Evolutionary conservation across 306 rosid species (phyloP), one percentile per base, ranked within the genome.

Genomic region (Rosa lucieae): DNA sequence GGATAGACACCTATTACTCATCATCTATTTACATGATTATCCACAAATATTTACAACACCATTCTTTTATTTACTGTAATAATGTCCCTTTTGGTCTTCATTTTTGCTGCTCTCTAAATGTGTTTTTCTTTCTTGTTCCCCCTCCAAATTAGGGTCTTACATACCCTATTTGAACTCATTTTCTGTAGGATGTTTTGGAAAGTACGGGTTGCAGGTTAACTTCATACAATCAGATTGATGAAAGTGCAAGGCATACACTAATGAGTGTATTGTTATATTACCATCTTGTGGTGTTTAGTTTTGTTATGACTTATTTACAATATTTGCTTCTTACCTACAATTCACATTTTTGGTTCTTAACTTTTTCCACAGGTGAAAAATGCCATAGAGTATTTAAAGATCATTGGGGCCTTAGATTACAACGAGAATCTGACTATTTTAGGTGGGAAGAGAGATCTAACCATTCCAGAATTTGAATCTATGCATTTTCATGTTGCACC

Each of bases 401-500:
- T 87, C 63, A 93, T 90, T 26, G 97, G 94, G 66, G 99, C 98
- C 62, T 89, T 96, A 87, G 94, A 96, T 85, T 93, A 89, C 89
- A 83, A 86, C 29, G 99, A 96, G 85, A 88, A 90, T 87, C 88
- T 96, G 80, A 91, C 97, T 56, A 78, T 72, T 85, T 82, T 96
- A 84, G 99, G 99, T 96, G 76, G 71, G 89, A 63, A 46, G 75
- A 73, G 47, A 53, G 79, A 10, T 46, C 14, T 62, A 29, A 44
- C 62, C 32, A 32, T 59, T 56, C 10, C 20, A 59, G 29, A 14
- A 23, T 3, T 47, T 58, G 47, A 26, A 71, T 48, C 48, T 66
- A 76, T 48, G 21, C 52, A 56, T 29, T 42, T 74, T 72, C 51
- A 67, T 70, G 63, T 72, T 66, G 23, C 32, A 83, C 82, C 17